These are phyloP conservation scores for Clarireedia hainanense DNA, from an alignment of 2,329 filamentous ascomycete genomes.

Conservation along the genomic window DNA sequence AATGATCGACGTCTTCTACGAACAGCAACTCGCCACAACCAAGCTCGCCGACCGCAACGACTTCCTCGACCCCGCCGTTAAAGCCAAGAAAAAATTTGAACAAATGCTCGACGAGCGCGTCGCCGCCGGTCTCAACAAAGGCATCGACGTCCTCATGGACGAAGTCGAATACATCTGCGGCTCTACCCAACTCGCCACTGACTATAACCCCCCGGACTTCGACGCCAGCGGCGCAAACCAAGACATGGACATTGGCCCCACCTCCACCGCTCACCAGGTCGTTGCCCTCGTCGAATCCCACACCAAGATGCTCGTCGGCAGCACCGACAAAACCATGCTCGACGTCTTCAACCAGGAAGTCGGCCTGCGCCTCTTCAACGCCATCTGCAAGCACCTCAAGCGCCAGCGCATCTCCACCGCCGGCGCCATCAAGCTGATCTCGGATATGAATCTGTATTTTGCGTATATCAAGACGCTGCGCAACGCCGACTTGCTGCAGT, in stretches of 20 bases:
- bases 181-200: slow-evolving; percentile 75
- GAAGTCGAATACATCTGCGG: slow-evolving; percentile 94
- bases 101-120: slow-evolving; percentile 97
- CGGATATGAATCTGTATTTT: slow-evolving; percentile 93
- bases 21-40: slow-evolving; percentile 79
- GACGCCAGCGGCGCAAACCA: slow-evolving; percentile 27
- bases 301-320: slow-evolving; percentile 86
- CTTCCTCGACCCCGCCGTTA: slow-evolving; percentile 82
- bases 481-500: slow-evolving; percentile 77
- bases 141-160: slow-evolving; percentile 96
- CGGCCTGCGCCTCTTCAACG: slow-evolving; percentile 81
- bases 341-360: slow-evolving; percentile 99
- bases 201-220: slow-evolving; percentile 66
- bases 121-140: slow-evolving; percentile 90
- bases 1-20: slow-evolving; percentile 98
- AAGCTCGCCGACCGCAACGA: slow-evolving; percentile 87
- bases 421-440: slow-evolving; percentile 86
- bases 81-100: slow-evolving; percentile 98
- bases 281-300: slow-evolving; percentile 82
- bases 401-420: slow-evolving; percentile 85
- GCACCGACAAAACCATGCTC: slow-evolving; percentile 94
- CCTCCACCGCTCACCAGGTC: slow-evolving; percentile 68
- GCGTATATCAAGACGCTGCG: slow-evolving; percentile 72
- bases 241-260: slow-evolving; percentile 60
- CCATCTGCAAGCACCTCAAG: slow-evolving; percentile 95